Percentiles rank a stretch among this genome's conserved stretches.
Evolutionary conservation across 139 green algal genomes (phyloP).

Genomic region (Zygnema cylindricum): DNA sequence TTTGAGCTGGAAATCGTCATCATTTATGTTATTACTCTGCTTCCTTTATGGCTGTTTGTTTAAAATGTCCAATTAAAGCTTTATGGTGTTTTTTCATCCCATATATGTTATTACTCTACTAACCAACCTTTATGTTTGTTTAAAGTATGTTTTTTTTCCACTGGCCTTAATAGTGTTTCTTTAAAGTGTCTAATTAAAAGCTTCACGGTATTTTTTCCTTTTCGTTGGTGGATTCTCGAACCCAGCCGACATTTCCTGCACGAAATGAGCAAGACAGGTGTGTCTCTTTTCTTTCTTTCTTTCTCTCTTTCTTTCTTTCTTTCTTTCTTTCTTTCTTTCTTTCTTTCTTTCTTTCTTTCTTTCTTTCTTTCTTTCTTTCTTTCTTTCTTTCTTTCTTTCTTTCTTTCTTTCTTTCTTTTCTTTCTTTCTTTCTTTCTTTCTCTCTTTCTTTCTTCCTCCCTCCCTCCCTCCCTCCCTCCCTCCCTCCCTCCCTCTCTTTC

Average conservation of each 20-base stretch:
- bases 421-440: not conserved
- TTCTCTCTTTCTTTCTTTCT: not conserved
- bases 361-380: not conserved
- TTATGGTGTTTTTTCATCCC: too few relatives aligned
- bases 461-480: not conserved
- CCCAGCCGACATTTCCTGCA: conserved; percentile 39
- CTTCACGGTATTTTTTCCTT: too few relatives aligned
- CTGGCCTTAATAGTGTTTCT: too few relatives aligned
- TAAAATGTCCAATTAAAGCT: too few relatives aligned
- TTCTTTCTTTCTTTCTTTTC: not conserved
- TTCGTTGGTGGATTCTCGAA: too few relatives aligned
- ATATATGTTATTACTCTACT: too few relatives aligned
- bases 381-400: not conserved
- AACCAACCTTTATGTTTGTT: too few relatives aligned
- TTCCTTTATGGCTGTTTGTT: too few relatives aligned
- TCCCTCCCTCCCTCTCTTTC: not conserved
- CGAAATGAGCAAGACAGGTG: conserved; percentile 51
- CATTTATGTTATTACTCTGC: too few relatives aligned
- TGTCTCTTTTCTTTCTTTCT: not conserved
- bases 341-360: not conserved
- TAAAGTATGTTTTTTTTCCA: too few relatives aligned
- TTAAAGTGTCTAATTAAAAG: too few relatives aligned
- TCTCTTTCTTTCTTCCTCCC: not conserved
- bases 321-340: not conserved
- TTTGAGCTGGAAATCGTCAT: too few relatives aligned